These are phyloP conservation scores for Allium cepa DNA, from an alignment of 106 monocot genomes.

Conservation along the genomic window DNA sequence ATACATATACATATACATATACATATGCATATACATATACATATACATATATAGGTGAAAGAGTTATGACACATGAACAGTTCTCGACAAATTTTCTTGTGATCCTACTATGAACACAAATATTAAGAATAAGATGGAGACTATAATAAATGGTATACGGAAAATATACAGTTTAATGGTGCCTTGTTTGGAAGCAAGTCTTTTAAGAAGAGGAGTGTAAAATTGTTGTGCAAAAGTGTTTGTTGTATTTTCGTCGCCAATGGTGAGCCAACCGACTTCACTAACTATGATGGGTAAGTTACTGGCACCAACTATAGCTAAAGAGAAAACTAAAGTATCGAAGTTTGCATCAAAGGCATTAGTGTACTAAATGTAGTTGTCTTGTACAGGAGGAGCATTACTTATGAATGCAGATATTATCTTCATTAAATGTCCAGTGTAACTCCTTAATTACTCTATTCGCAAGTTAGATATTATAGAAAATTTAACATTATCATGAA, in stretches of 20 bases:
- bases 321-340: constrained; percentile 47
- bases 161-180: too few relatives aligned
- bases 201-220: constrained; percentile 25
- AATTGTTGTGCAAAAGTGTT: constrained; percentile 20
- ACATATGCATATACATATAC: too few relatives aligned
- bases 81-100: too few relatives aligned
- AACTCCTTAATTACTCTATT: too few relatives aligned
- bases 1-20: too few relatives aligned
- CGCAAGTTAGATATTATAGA: too few relatives aligned
- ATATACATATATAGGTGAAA: too few relatives aligned
- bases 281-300: constrained; percentile 39
- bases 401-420: constrained; percentile 19
- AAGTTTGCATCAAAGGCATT: constrained; percentile 54
- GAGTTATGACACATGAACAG: too few relatives aligned
- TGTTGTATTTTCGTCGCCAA: constrained; percentile 33
- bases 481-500: constrained; percentile 5
- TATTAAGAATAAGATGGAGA: too few relatives aligned
- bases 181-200: constrained; percentile 20
- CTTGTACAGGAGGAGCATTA: constrained; percentile 21
- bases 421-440: too few relatives aligned
- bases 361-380: constrained; percentile 26
- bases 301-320: constrained; percentile 26
- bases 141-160: too few relatives aligned
- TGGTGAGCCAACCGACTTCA: constrained; percentile 52
- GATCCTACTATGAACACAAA: too few relatives aligned